Evolutionary conservation across 2,329 filamentous ascomycete genomes (phyloP).

Genomic region (Sarocladiaceae sp.): DNA sequence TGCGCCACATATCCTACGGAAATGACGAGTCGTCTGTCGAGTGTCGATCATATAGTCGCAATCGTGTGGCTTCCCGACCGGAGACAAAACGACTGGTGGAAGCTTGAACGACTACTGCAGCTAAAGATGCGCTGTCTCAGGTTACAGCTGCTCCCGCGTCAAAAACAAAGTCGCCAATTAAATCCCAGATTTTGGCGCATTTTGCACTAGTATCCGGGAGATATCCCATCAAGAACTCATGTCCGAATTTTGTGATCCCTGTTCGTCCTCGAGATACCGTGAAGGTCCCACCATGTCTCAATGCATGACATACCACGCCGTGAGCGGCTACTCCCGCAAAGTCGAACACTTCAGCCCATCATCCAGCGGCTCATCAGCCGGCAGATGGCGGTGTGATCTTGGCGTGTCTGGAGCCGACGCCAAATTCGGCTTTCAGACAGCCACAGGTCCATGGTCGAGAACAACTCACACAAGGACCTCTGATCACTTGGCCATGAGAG

Average conservation of each 20-base stretch:
- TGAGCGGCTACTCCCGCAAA: background rate
- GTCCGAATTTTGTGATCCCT: background rate
- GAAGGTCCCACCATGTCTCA: background rate
- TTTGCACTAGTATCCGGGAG: no score
- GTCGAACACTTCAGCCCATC: background rate
- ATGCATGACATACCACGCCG: background rate
- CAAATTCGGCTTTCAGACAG: conserved; percentile 1
- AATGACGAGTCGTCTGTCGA: background rate
- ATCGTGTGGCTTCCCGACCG: background rate
- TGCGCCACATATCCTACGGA: no score
- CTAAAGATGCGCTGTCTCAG: background rate
- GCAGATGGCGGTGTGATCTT: conserved; percentile 4
- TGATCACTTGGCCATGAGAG: background rate
- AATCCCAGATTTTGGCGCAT: no score
- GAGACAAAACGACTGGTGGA: background rate
- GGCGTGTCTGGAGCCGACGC: background rate
- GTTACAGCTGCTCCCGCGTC: background rate
- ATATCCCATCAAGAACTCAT: background rate
- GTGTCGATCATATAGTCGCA: background rate
- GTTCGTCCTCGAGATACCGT: background rate
- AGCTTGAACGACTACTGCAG: background rate
- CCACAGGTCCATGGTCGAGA: background rate
- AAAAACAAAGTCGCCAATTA: background rate
- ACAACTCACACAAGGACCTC: background rate
- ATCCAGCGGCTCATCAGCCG: background rate